Evolutionary conservation across 768 basidiomycete species (phyloP).

Genomic region (Strobilomyces confusus): DNA sequence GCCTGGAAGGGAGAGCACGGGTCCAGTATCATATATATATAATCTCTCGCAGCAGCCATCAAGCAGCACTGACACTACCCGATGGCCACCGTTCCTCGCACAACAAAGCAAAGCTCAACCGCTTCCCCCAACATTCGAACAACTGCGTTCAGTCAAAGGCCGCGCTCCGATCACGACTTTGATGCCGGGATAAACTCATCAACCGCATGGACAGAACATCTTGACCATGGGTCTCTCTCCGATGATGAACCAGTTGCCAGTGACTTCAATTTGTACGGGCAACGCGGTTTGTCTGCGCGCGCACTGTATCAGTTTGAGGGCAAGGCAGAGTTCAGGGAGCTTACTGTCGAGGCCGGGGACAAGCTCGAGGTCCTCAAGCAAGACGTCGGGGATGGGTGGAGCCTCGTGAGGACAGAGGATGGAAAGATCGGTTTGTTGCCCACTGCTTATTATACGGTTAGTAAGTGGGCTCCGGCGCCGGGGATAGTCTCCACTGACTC

Average conservation of each 20-base stretch:
- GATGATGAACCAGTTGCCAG: constrained; percentile 47
- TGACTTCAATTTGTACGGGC: constrained; percentile 31
- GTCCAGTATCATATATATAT: background rate
- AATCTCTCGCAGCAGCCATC: background rate
- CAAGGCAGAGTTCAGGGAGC: constrained; percentile 69
- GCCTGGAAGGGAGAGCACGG: too few relatives aligned
- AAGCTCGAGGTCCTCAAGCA: constrained; percentile 68
- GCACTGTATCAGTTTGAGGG: constrained; percentile 75
- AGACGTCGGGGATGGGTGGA: constrained; percentile 76
- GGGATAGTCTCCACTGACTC: background rate
- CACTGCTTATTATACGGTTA: constrained; percentile 66
- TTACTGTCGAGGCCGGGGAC: constrained; percentile 66
- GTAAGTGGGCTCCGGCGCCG: constrained; percentile 16
- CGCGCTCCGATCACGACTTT: constrained; percentile 41
- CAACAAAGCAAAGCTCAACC: constrained; percentile 25
- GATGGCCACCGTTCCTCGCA: constrained; percentile 38
- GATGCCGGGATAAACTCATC: constrained; percentile 79
- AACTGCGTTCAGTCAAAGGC: constrained; percentile 26
- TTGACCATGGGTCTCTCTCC: constrained; percentile 44
- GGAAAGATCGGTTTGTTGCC: constrained; percentile 70
- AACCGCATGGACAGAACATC: constrained; percentile 68
- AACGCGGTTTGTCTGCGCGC: constrained; percentile 50
- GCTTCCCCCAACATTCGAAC: constrained; percentile 3
- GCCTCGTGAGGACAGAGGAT: constrained; percentile 55
- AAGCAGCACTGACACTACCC: background rate